phyloP scores from a whole-genome alignment of 176 grass and related monocot species.

The Elaeis guineensis region DNA sequence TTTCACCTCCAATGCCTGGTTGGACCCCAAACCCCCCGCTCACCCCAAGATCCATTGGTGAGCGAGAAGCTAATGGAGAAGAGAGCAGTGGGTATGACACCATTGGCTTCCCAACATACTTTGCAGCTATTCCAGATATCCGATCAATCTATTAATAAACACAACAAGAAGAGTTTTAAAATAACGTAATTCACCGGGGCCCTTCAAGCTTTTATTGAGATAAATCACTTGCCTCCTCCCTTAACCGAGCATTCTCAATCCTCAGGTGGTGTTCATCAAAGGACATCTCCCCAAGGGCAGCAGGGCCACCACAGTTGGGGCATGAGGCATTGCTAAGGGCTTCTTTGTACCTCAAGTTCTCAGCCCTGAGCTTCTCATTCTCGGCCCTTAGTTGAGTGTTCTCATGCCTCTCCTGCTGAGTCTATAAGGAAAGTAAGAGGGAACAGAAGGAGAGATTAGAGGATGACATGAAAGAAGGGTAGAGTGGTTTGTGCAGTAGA shows the following conservation, averaged over 20 bases:
- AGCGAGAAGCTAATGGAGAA: conserved; percentile 25
- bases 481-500: no score
- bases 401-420: conserved; percentile 73
- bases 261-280: conserved; percentile 81
- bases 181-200: no score
- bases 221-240: conserved; percentile 37
- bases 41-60: conserved; percentile 46
- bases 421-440: conserved; percentile 27
- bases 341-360: conserved; percentile 79
- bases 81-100: conserved; percentile 15
- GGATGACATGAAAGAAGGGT: no score
- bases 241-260: conserved; percentile 72
- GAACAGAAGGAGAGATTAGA: background rate
- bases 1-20: conserved; percentile 18
- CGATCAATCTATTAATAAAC: conserved; percentile 46
- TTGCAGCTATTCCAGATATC: conserved; percentile 77
- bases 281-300: conserved; percentile 73
- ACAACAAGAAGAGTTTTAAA: no score
- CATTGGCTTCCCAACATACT: conserved; percentile 57
- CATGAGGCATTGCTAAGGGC: conserved; percentile 58
- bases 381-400: conserved; percentile 55
- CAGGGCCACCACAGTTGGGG: conserved; percentile 78
- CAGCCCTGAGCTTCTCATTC: conserved; percentile 68
- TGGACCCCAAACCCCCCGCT: conserved; percentile 24
- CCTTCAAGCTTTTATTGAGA: background rate